These are phyloP conservation scores for Lonicera japonica DNA, from an alignment of 129 eudicot species.

Conservation along the genomic window DNA sequence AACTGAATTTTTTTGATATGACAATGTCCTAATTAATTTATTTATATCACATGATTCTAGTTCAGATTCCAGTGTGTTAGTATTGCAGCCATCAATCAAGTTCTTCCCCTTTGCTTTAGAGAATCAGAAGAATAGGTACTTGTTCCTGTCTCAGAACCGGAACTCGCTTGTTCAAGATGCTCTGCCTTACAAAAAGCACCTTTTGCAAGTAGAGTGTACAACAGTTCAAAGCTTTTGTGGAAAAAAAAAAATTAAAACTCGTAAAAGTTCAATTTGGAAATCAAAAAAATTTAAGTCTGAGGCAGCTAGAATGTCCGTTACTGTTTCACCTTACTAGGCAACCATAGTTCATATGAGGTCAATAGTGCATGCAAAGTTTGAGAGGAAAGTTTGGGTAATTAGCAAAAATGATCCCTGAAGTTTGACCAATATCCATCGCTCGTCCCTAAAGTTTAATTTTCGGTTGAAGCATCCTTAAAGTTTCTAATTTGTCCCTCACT, in stretches of 20 bases:
- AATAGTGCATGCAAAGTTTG: conserved; percentile 86
- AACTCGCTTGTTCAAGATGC: conserved; percentile 36
- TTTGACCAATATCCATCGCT: no score
- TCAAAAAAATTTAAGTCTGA: neutral
- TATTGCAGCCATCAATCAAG: conserved; percentile 26
- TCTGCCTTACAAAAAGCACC: conserved; percentile 51
- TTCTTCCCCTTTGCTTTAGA: conserved; percentile 39
- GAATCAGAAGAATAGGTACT: conserved; percentile 20
- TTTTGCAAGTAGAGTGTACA: conserved; percentile 67
- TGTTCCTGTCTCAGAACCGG: conserved; percentile 27
- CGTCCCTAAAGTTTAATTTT: no score
- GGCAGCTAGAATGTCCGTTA: conserved; percentile 20
- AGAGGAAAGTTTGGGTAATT: no score
- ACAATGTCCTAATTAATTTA: no score
- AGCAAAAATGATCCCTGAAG: no score
- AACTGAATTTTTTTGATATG: no score
- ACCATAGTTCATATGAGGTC: conserved; percentile 94
- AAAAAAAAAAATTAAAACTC: conserved; percentile 1
- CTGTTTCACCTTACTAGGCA: conserved; percentile 94
- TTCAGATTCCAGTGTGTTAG: conserved; percentile 41
- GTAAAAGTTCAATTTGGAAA: neutral
- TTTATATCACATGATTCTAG: no score
- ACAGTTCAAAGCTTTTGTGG: conserved; percentile 71
- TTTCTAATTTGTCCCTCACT: no score
- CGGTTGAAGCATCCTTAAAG: no score